Conservation (phyloP, 345 rosid species). For the Gossypium raimondii region DNA sequence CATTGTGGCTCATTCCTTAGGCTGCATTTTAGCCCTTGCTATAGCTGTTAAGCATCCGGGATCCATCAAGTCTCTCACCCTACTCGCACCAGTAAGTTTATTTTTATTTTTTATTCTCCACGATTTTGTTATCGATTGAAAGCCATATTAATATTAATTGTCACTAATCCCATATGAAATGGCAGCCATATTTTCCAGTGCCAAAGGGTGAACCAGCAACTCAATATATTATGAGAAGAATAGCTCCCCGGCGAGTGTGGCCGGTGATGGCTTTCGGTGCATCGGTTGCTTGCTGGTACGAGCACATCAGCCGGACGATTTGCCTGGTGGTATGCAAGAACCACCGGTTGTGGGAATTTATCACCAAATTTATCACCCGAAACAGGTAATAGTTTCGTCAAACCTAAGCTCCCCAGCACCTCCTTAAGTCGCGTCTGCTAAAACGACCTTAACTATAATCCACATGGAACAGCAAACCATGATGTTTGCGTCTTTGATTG, state of each 20-base stretch:
- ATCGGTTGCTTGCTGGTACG: conserved; percentile 92
- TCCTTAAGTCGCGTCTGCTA: neutral
- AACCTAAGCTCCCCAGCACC: neutral
- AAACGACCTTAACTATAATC: neutral
- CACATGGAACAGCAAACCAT: neutral
- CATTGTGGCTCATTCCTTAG: conserved; percentile 96
- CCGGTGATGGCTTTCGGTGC: conserved; percentile 78
- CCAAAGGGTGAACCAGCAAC: conserved; percentile 70
- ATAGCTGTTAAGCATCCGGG: conserved; percentile 73
- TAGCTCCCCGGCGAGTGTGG: conserved; percentile 90
- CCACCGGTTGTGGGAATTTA: conserved; percentile 82
- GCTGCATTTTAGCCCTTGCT: conserved; percentile 95
- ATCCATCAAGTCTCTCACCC: conserved; percentile 79
- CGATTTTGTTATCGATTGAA: no score
- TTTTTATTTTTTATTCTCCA: neutral
- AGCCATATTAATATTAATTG: neutral
- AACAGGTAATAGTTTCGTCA: conserved; percentile 54
- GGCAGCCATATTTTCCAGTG: conserved; percentile 80
- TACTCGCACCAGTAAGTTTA: conserved; percentile 75
- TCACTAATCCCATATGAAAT: neutral
- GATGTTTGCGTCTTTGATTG: neutral
- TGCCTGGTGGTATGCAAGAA: conserved; percentile 86
- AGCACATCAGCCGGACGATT: conserved; percentile 77
- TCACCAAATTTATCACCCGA: conserved; percentile 63
- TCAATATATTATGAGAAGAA: conserved; percentile 70